Evolutionary conservation across 2,329 filamentous ascomycete genomes (phyloP), one percentile per base, ranked within the genome.

Genomic region (Chaetomiaceae sp.): DNA sequence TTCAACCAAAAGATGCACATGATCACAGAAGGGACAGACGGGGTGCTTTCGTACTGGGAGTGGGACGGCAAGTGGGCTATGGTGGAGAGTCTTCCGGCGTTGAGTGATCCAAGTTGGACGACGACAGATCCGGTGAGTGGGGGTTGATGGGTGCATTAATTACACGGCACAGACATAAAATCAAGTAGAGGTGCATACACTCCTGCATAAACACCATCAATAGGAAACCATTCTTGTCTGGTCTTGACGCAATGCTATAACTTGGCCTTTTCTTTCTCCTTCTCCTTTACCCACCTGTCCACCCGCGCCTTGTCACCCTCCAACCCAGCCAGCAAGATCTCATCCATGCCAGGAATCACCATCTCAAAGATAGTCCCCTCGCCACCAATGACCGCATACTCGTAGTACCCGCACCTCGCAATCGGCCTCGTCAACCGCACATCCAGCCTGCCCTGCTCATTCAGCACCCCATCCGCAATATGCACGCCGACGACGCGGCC

Each of bases 371-470:
- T 72, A 18, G 26, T 38, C 19, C 42, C 42, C 27, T 38, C 42
- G 18, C 76, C 70, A 42, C 65, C 63, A 2, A 81, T 65, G 10
- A 76, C 74, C 1, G 73, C 66, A 63, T 81, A 82, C 58, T 81
- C 68, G 56, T 74, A 76, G 58, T 82, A 82, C 14, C 78, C 78
- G 56, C 73, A 79, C 20, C 79, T 62, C 6, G 77, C 79, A 61
- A 82, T 81, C 4, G 78, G 78, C 63, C 70, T 64, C 18, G 73
- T 77, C 62, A 79, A 80, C 2, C 55, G 60, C 2, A 81, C 60
- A 65, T 82, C 77, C 32, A 82, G 57, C 45, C 69, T 68, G 0
- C 76, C 76, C 50, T 76, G 65, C 15, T 19, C 32, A 3, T 74
- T 79, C 52, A 82, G 52, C 1, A 75, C 75, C 10, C 63, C 58